phyloP scores from a whole-genome alignment of 169 alveolate species.

The Plasmodium sp. region DNA sequence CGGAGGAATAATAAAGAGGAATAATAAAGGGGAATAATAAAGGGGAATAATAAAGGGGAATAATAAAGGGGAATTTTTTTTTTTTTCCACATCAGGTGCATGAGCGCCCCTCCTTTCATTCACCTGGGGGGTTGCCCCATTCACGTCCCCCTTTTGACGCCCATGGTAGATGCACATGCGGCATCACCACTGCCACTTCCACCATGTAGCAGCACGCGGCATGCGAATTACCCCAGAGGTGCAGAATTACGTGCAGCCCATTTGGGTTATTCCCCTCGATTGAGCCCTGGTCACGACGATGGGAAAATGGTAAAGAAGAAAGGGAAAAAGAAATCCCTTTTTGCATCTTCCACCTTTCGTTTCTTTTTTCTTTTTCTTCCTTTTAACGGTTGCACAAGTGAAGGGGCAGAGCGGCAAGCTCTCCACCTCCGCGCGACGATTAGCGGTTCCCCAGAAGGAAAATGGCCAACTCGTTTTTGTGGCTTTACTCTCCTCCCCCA shows the following conservation, averaged over 20 bases:
- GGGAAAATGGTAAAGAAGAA: background rate
- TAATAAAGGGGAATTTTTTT: background rate
- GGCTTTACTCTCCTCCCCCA: background rate
- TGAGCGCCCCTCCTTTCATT: background rate
- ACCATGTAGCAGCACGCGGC: background rate
- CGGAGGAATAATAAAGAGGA: background rate
- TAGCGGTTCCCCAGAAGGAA: background rate
- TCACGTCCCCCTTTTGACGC: background rate
- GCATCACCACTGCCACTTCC: background rate
- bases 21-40: too few relatives aligned
- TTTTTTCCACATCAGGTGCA: background rate
- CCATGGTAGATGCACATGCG: background rate
- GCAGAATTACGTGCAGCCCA: background rate
- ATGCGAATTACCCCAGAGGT: background rate
- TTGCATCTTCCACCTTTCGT: background rate
- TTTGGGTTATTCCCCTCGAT: background rate
- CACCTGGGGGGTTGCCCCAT: background rate
- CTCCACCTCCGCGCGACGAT: background rate
- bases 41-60: too few relatives aligned
- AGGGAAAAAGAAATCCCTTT: background rate
- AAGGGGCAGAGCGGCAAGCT: background rate
- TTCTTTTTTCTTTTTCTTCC: background rate
- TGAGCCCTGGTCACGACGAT: background rate
- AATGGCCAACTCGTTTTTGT: background rate
- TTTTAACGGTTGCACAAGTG: background rate